Base-by-base conservation (phyloP, 2,329 filamentous ascomycete genomes). In the Hypoxylon sp. region DNA sequence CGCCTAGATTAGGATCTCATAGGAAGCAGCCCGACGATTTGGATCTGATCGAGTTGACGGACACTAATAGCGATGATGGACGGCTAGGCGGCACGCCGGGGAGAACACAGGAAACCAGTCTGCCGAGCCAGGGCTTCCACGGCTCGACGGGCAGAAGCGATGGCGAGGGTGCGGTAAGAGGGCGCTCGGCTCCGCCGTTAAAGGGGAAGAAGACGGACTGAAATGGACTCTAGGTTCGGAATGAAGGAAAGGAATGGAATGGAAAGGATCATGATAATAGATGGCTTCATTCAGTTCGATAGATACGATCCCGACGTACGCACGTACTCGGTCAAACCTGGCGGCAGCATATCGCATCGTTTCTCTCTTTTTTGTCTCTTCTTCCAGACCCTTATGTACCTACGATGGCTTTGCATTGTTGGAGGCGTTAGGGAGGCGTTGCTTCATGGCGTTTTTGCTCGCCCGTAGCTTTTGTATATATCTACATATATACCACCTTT, bases 31-130 rank as follows among this genome's bases (percentile, higher is more conserved):
- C 80, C 18, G 82, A 82, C 14, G 76, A 85, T 12, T 82, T 85
- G 3, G 91, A 93, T 77, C 77, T 93, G 40, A 93, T 93, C 73
- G 91, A 93, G 75, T 81, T 93, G 64, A 84, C 87, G 18, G 89
- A 92, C 72, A 82, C 85, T 20, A 81, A 81, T 20, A 85, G 84
- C 72, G 85, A 88, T 54, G 86, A 88, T 66, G 84, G 83, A 44
- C 77, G 75, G 32, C 59, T 73, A 44, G 61, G 69, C 33, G 59
- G 71, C 30, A 61, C 61, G 16, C 30, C 59, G 6, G 56, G 57
- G 42, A 46, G 70, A 14, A 33, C 67, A 44, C 67, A 69, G 24
- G 69, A 76, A 4, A 62, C 72, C 22, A 73, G 73, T 46, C 63
- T 80, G 50, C 68, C 76, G 52, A 78, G 76, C 61, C 70, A 77